These are phyloP conservation scores for Argentina anserina DNA, from an alignment of 306 rosid species.

Conservation along the genomic window DNA sequence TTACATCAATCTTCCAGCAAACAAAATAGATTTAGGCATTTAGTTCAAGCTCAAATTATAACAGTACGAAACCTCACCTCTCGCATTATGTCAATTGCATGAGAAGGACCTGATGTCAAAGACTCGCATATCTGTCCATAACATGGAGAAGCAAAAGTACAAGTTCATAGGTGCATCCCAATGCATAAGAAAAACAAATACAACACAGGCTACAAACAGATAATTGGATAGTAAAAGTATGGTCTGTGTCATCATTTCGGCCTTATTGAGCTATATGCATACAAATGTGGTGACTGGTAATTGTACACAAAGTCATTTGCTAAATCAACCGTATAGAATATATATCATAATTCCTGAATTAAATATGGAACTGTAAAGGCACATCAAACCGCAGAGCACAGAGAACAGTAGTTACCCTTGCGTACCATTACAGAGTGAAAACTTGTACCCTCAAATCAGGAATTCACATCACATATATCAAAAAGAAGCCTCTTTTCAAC, in stretches of 20 bases:
- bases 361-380: too few species aligned
- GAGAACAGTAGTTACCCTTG: too few species aligned
- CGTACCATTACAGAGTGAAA: not conserved
- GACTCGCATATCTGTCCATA: constrained; percentile 75
- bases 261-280: too few species aligned
- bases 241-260: not conserved
- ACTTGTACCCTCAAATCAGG: not conserved
- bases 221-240: not conserved
- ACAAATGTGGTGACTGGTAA: not conserved
- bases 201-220: not conserved
- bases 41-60: constrained; percentile 13
- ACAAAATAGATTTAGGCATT: constrained; percentile 14
- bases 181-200: not conserved
- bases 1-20: constrained; percentile 1
- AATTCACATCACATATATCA: not conserved
- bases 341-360: too few species aligned
- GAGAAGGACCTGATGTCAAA: constrained; percentile 86
- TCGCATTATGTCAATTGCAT: constrained; percentile 86
- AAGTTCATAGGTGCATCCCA: not conserved
- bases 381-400: too few species aligned
- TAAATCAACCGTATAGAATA: not conserved
- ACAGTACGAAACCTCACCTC: constrained; percentile 54
- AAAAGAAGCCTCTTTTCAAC: too few species aligned
- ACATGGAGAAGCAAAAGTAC: constrained; percentile 15
- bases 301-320: not conserved